Evolutionary conservation across 257 asterid genomes (phyloP), one percentile per base, ranked within the genome.

Genomic region (Petunia secreta): DNA sequence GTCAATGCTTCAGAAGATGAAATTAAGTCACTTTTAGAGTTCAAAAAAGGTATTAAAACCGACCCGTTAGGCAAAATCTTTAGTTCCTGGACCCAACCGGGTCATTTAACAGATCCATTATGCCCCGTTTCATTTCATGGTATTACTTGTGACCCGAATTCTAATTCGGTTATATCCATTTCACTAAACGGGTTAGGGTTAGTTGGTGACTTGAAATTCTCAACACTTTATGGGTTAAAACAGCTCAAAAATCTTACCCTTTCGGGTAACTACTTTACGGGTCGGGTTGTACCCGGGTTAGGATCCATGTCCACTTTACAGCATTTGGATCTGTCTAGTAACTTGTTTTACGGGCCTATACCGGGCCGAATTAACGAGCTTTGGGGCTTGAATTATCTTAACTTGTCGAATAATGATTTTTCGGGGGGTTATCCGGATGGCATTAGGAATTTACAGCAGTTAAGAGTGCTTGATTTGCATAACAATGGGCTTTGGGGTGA

Each of bases 11-110:
- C 68, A 48, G 89, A 85, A 46, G 91, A 85, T 0, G 97, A 94
- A 86, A 69, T 91, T 84, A 87, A 92, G 80, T 90, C 98, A 83
- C 94, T 94, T 6, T 82, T 94, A 37, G 98, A 94, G 89, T 94
- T 94, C 91, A 87, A 60, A 58, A 94, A 92, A 79, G 98, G 97
- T 40, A 89, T 94, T 75, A 88, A 91, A 83, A 71, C 82, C 37
- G 98, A 94, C 92, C 95, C 97, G 53, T 80, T 91, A 3, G 65
- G 81, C 52, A 84, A 41, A 78, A 71, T 94, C 84, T 84, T 83
- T 91, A 83, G 86, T 81, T 75, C 95, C 10, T 94, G 98, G 98
- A 82, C 36, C 59, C 79, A 68, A 66, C 43, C 75, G 44, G 58
- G 58, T 71, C 54, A 53, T 50, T 84, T 86, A 7, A 8, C 86